These are phyloP conservation scores for Brassica incana DNA, from an alignment of 345 rosid genomes.

Conservation along the genomic window DNA sequence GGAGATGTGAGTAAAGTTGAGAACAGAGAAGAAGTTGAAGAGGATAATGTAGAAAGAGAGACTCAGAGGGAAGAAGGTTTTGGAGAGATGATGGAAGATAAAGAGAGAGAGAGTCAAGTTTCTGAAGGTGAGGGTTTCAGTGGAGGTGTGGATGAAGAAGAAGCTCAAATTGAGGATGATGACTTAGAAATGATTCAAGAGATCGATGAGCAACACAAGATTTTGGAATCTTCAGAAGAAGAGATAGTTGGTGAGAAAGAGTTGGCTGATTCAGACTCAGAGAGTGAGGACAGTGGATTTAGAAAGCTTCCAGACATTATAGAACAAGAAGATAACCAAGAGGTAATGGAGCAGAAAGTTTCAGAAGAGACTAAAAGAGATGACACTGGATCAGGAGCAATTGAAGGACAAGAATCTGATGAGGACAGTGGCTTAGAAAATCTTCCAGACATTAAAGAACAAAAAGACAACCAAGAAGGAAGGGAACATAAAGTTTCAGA, in stretches of 20 bases:
- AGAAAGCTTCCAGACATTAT: neutral
- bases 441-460: neutral
- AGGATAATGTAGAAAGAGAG: neutral
- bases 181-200: neutral
- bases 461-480: neutral
- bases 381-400: neutral
- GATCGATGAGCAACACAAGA: conserved; percentile 19
- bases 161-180: neutral
- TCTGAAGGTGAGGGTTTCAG: conserved; percentile 4
- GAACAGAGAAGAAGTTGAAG: conserved; percentile 10
- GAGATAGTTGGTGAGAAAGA: neutral
- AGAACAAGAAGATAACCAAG: neutral
- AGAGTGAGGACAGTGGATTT: neutral
- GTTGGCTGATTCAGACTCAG: neutral
- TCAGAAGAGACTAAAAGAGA: conserved; percentile 11
- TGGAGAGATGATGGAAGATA: neutral
- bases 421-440: neutral
- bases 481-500: neutral
- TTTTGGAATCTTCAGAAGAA: conserved; percentile 3
- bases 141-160: neutral
- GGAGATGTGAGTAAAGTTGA: conserved; percentile 18
- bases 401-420: conserved; percentile 13
- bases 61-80: neutral
- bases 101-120: conserved; percentile 33
- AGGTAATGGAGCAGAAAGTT: neutral